These are phyloP conservation scores for Zhuliangozyma parablackwelliae DNA, from an alignment of 1,139 yeast species.

Conservation along the genomic window DNA sequence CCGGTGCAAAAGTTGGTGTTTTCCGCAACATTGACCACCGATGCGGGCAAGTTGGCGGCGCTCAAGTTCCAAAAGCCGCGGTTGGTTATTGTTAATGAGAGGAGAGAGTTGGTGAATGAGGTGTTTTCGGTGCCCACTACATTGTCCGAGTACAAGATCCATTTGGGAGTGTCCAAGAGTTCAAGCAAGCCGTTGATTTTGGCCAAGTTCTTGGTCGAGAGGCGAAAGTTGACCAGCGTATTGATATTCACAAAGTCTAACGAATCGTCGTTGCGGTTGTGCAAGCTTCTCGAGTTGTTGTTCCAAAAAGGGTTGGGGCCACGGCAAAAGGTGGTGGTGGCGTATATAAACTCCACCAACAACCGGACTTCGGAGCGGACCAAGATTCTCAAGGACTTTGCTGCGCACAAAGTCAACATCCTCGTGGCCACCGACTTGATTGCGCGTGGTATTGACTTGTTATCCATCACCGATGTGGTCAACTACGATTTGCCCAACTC, in stretches of 20 bases:
- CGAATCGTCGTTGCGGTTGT: constrained; percentile 75
- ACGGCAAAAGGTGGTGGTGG: constrained; percentile 13
- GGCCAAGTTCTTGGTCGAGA: constrained; percentile 45
- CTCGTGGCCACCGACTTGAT: constrained; percentile 88
- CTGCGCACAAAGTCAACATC: constrained; percentile 44
- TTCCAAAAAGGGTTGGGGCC: constrained; percentile 18
- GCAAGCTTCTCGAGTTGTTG: constrained; percentile 54
- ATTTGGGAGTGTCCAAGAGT: constrained; percentile 52
- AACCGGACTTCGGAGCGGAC: constrained; percentile 39
- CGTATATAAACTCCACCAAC: constrained; percentile 49
- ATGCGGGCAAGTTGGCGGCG: constrained; percentile 78
- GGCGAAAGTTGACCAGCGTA: constrained; percentile 32
- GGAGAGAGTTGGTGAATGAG: constrained; percentile 46
- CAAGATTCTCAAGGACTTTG: constrained; percentile 53
- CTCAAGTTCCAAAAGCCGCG: constrained; percentile 67
- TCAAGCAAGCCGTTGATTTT: constrained; percentile 73
- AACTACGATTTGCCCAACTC: constrained; percentile 91
- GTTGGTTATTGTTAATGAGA: constrained; percentile 65
- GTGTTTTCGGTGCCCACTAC: constrained; percentile 52
- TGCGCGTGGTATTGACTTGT: constrained; percentile 89
- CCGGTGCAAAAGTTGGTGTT: constrained; percentile 62
- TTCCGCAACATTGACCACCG: constrained; percentile 91
- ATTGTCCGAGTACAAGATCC: constrained; percentile 48
- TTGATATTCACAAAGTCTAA: constrained; percentile 80
- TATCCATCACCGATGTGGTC: constrained; percentile 66